A percentile compares a stretch with the other conserved stretches of the same genome.
Conservation (phyloP, 148 eudicot genomes). For the Cornus controversa region DNA sequence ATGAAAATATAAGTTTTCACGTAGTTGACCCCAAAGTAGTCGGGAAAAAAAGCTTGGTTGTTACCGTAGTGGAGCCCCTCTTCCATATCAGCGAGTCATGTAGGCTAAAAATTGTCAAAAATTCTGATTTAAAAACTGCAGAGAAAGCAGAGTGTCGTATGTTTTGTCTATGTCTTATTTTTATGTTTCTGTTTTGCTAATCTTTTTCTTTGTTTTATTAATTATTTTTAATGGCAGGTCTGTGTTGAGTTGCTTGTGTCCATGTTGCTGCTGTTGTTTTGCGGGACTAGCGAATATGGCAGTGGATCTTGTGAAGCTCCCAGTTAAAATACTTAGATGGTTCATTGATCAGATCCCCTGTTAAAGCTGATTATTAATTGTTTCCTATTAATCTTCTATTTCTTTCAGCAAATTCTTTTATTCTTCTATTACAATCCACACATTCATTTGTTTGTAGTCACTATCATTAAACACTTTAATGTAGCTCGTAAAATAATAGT, state of each 20-base stretch:
- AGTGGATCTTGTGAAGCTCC: constrained; percentile 30
- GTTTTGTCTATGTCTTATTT: not conserved
- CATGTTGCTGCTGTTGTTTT: constrained; percentile 36
- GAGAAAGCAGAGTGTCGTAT: no score
- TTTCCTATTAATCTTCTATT: no score
- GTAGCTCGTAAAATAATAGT: no score
- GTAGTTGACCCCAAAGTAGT: no score
- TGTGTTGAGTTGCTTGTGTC: constrained; percentile 31
- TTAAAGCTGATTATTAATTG: no score
- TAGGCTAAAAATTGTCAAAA: no score
- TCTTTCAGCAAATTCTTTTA: not conserved
- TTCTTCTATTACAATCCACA: not conserved
- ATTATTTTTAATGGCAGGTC: not conserved
- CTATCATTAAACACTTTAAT: no score
- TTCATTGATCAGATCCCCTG: constrained; percentile 35
- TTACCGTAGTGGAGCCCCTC: no score
- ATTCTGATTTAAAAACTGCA: no score
- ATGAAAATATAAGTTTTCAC: no score
- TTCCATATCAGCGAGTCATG: no score
- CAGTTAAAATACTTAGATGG: constrained; percentile 24
- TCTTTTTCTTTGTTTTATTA: not conserved
- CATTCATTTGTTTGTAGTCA: not conserved
- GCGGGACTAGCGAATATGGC: constrained; percentile 30
- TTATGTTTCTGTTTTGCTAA: not conserved
- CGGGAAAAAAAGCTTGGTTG: no score